Percentiles rank a stretch among this genome's conserved stretches.
Conservation (phyloP, 2,329 filamentous ascomycete genomes). For the Fusarium staphyleae region DNA sequence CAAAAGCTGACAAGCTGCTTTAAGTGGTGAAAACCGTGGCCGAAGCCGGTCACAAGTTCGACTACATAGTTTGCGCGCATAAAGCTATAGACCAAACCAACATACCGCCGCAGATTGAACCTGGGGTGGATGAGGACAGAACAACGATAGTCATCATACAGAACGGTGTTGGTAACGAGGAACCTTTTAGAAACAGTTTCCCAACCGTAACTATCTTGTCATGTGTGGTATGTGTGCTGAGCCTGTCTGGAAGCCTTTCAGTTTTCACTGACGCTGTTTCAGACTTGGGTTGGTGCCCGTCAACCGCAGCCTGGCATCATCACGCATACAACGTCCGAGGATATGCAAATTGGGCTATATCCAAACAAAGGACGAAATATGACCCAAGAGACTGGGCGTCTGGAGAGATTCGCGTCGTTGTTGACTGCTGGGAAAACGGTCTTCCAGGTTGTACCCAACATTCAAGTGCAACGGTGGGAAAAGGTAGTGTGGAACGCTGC, state of each 20-base stretch:
- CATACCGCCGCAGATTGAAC: conserved; percentile 33
- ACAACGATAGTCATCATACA: conserved; percentile 67
- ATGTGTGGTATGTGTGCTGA: conserved; percentile 56
- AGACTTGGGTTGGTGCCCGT: conserved; percentile 61
- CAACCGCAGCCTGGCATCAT: conserved; percentile 59
- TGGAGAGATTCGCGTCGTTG: conserved; percentile 51
- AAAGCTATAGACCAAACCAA: conserved; percentile 33
- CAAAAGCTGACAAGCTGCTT: neutral
- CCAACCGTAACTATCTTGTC: conserved; percentile 61
- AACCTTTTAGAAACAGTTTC: conserved; percentile 57
- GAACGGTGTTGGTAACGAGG: conserved; percentile 68
- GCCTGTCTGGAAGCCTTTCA: too few relatives aligned
- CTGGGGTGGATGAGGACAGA: conserved; percentile 46
- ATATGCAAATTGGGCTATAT: conserved; percentile 63
- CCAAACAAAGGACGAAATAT: conserved; percentile 45
- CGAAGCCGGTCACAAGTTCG: conserved; percentile 23
- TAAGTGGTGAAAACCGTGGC: conserved; percentile 25
- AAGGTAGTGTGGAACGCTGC: conserved; percentile 68
- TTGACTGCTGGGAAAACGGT: conserved; percentile 53
- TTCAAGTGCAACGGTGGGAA: conserved; percentile 65
- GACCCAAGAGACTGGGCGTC: conserved; percentile 45
- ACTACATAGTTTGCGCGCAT: conserved; percentile 34
- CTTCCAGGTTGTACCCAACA: conserved; percentile 57
- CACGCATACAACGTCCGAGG: conserved; percentile 59
- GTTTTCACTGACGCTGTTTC: neutral